These are phyloP conservation scores for Geotrichum siamense DNA, from an alignment of 1,139 yeast genomes.

Conservation along the genomic window DNA sequence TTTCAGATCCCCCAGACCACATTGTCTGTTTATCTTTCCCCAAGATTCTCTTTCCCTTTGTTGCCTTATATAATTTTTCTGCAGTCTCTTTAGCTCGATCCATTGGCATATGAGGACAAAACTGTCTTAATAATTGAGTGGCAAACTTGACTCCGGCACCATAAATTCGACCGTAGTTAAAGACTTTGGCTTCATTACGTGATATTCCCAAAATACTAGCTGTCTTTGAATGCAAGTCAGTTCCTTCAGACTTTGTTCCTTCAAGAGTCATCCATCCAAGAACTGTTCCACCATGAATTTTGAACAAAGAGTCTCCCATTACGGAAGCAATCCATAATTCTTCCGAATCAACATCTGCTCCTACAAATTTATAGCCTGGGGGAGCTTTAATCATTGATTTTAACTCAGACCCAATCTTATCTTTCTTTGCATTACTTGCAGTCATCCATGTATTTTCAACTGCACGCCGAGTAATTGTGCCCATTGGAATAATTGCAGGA, in stretches of 20 bases:
- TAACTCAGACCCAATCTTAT: slow-evolving; percentile 85
- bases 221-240: slow-evolving; percentile 92
- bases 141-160: slow-evolving; percentile 97
- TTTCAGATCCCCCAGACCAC: slow-evolving; percentile 94
- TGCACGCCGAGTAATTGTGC: slow-evolving; percentile 92
- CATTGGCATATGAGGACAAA: slow-evolving; percentile 65
- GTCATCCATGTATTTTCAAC: slow-evolving; percentile 98
- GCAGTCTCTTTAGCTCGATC: slow-evolving; percentile 66
- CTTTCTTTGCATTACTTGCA: slow-evolving; percentile 84
- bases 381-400: slow-evolving; percentile 87
- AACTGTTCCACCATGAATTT: slow-evolving; percentile 91
- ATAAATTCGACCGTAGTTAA: slow-evolving; percentile 94
- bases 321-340: slow-evolving; percentile 97
- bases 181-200: slow-evolving; percentile 86
- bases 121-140: slow-evolving; percentile 67
- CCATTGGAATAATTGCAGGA: slow-evolving; percentile 86
- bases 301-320: slow-evolving; percentile 85
- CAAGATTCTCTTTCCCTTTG: slow-evolving; percentile 60
- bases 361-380: slow-evolving; percentile 81
- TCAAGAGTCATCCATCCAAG: slow-evolving; percentile 99
- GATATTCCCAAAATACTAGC: slow-evolving; percentile 84
- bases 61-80: slow-evolving; percentile 58
- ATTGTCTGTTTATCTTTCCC: slow-evolving; percentile 28
- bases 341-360: slow-evolving; percentile 96
- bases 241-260: slow-evolving; percentile 84